A percentile compares a stretch with the other conserved stretches of the same genome.
These are phyloP conservation scores for Mortierella polycephala DNA, from an alignment of 371 early-diverging fungal genomes.

Conservation along the genomic window DNA sequence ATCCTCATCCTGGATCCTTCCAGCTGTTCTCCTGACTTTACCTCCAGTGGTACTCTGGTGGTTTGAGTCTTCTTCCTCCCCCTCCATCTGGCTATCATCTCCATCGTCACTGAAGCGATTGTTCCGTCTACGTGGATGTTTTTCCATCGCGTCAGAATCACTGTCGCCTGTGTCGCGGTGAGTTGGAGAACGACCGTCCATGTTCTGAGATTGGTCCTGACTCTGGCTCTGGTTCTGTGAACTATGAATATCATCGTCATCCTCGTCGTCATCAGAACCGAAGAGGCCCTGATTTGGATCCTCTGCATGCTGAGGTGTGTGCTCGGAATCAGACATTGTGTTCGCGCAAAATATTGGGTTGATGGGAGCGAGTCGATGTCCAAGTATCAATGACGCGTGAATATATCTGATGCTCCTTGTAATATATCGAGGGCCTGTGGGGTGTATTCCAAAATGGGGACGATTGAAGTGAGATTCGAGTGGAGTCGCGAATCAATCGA, in stretches of 20 bases:
- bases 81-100: slow-evolving; percentile 15
- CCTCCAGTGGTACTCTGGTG: slow-evolving; percentile 12
- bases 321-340: slow-evolving; percentile 53
- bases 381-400: no score
- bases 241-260: slow-evolving; percentile 10
- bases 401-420: no score
- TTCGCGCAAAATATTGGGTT: background rate
- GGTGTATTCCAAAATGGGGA: no score
- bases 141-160: slow-evolving; percentile 25
- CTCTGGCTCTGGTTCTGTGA: slow-evolving; percentile 16
- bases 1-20: slow-evolving; percentile 37
- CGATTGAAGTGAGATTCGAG: no score
- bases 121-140: slow-evolving; percentile 29
- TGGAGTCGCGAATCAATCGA: no score
- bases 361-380: background rate
- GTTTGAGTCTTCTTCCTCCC: slow-evolving; percentile 15
- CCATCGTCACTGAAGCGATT: slow-evolving; percentile 45
- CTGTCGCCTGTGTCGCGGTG: slow-evolving; percentile 24
- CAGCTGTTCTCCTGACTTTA: slow-evolving; percentile 32
- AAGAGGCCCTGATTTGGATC: slow-evolving; percentile 48
- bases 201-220: slow-evolving; percentile 7
- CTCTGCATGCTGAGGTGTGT: slow-evolving; percentile 36
- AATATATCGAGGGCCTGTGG: no score
- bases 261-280: slow-evolving; percentile 51
- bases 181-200: background rate